phyloP scores from a whole-genome alignment of 2,329 filamentous ascomycete genomes.

The Botrytis cinerea region DNA sequence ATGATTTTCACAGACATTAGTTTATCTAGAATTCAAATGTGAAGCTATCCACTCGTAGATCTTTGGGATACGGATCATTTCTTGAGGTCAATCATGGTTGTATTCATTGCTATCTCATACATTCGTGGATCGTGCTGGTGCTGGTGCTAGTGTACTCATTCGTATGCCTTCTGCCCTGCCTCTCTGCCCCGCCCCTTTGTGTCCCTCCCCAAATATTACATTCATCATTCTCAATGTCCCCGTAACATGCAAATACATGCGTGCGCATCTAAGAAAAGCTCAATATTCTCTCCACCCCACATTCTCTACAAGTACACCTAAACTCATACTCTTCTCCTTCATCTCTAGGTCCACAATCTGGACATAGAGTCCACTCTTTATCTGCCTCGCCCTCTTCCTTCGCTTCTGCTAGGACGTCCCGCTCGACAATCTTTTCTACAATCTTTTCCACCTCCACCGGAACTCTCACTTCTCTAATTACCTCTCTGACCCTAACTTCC shows the following conservation, averaged over 20 bases:
- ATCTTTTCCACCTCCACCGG: conserved; percentile 30
- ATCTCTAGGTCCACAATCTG: conserved; percentile 31
- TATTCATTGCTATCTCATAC: background rate
- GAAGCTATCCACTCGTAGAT: background rate
- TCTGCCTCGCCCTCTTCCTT: background rate
- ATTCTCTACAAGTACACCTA: conserved; percentile 27
- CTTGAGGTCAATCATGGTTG: background rate
- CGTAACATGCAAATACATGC: background rate
- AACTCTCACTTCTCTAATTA: conserved; percentile 31
- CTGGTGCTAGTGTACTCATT: background rate
- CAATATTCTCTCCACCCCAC: conserved; percentile 35
- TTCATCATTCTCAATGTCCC: background rate
- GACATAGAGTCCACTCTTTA: conserved; percentile 28
- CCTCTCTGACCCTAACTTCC: conserved; percentile 12
- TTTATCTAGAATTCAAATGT: background rate
- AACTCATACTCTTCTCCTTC: conserved; percentile 29
- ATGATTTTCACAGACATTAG: background rate
- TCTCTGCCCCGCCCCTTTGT: no score
- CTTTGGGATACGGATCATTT: no score
- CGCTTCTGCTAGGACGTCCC: background rate
- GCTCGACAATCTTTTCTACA: conserved; percentile 16
- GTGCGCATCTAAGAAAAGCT: conserved; percentile 32
- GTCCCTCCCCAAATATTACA: background rate
- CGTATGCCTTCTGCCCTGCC: background rate
- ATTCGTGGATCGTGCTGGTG: background rate